Conservation (phyloP, 495 filamentous ascomycete species). For the Schizothecium vesticola region DNA sequence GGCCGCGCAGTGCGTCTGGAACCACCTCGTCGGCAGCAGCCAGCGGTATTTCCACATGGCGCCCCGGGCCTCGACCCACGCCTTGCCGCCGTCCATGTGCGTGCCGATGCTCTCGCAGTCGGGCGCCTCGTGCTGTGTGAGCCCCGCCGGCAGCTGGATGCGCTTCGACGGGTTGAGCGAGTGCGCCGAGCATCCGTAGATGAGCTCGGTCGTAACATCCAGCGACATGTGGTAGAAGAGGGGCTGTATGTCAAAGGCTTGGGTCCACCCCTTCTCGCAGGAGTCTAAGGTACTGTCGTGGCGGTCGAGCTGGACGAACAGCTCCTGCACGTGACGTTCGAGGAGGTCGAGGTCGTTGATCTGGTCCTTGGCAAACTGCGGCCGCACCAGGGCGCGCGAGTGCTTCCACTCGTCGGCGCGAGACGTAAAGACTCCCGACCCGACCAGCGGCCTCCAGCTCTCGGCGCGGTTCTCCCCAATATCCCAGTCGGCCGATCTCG, state of each 20-base stretch:
- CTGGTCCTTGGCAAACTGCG: constrained; percentile 57
- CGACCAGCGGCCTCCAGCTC: constrained; percentile 53
- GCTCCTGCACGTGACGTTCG: constrained; percentile 54
- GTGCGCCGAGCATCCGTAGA: constrained; percentile 56
- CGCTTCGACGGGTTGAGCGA: constrained; percentile 22
- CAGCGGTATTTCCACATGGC: constrained; percentile 44
- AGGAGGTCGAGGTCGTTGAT: constrained; percentile 55
- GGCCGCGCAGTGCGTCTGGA: constrained; percentile 37
- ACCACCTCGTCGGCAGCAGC: constrained; percentile 39
- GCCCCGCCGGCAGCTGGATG: constrained; percentile 13
- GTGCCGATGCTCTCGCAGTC: constrained; percentile 31
- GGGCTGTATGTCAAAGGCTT: constrained; percentile 52
- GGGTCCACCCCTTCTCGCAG: constrained; percentile 18
- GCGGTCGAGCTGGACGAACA: constrained; percentile 32
- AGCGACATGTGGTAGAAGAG: constrained; percentile 63
- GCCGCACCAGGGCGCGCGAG: constrained; percentile 56
- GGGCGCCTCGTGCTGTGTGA: constrained; percentile 7
- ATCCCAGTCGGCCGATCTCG: constrained; percentile 56
- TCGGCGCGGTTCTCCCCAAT: constrained; percentile 45
- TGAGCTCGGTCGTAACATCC: constrained; percentile 66
- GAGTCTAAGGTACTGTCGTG: background rate
- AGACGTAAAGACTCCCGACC: constrained; percentile 65
- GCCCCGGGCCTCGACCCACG: constrained; percentile 39
- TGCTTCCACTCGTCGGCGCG: constrained; percentile 63
- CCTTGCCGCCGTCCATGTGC: constrained; percentile 45